These are phyloP conservation scores for Selaginella tamariscina DNA, from an alignment of 75 land plant species.

Conservation along the genomic window DNA sequence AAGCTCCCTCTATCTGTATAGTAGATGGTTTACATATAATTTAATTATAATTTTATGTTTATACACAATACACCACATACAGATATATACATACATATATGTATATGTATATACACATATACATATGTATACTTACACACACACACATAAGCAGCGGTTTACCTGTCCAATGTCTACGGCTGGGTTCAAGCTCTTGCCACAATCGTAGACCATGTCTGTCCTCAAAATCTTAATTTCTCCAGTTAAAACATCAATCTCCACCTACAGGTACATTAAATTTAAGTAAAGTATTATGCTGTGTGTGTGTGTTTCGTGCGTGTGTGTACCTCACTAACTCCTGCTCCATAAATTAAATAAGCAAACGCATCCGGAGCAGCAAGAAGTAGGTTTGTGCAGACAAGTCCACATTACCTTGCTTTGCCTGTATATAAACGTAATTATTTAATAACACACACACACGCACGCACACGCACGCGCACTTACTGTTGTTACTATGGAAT, in stretches of 20 bases:
- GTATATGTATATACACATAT: background rate
- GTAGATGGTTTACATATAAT: background rate
- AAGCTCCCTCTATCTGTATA: constrained; percentile 86
- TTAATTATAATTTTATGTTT: background rate
- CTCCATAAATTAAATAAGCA: constrained; percentile 79
- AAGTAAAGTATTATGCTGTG: background rate
- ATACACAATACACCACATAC: too few species aligned
- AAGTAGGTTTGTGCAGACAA: constrained; percentile 47
- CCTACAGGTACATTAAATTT: constrained; percentile 26
- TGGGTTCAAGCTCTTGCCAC: constrained; percentile 90
- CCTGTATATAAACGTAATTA: constrained; percentile 24
- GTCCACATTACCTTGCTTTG: constrained; percentile 30
- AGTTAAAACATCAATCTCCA: constrained; percentile 68
- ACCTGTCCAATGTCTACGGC: constrained; percentile 97
- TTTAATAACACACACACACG: background rate
- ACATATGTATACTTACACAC: background rate
- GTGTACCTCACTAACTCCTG: constrained; percentile 68
- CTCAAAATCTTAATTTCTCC: constrained; percentile 61
- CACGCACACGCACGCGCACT: background rate
- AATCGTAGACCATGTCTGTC: constrained; percentile 63
- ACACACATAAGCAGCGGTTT: background rate
- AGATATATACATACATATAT: background rate
- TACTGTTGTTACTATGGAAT: constrained; percentile 15
- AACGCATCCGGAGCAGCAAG: constrained; percentile 30
- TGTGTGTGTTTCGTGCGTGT: background rate